Percentiles rank a stretch among this genome's conserved stretches.
phyloP scores from a whole-genome alignment of 1,284 basidiomycete genomes.

The Malassezia slooffiae region DNA sequence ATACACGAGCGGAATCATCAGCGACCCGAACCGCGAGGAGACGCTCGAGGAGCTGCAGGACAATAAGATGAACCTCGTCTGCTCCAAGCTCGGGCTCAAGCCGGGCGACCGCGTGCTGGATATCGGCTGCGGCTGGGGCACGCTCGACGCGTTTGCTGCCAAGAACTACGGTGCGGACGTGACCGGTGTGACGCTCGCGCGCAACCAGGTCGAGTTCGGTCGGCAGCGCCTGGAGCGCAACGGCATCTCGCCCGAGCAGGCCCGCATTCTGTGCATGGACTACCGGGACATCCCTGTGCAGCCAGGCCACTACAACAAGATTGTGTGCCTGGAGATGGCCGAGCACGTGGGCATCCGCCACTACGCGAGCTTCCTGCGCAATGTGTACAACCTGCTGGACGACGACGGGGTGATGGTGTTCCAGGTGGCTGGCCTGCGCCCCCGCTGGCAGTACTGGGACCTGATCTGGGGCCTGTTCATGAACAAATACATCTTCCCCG shows the following conservation, averaged over 20 bases:
- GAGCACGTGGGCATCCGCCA: constrained; percentile 85
- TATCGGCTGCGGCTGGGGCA: constrained; percentile 97
- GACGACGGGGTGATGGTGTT: constrained; percentile 90
- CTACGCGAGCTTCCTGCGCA: constrained; percentile 75
- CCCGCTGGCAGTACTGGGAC: constrained; percentile 93
- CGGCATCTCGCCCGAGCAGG: constrained; percentile 63
- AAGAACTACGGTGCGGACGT: constrained; percentile 94
- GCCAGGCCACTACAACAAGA: constrained; percentile 75
- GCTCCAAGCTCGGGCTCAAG: constrained; percentile 82
- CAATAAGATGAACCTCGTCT: constrained; percentile 91
- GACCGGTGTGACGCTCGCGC: constrained; percentile 84
- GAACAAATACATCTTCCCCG: constrained; percentile 66
- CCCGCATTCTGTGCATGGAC: constrained; percentile 85
- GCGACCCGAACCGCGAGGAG: constrained; percentile 63
- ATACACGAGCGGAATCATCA: constrained; percentile 86
- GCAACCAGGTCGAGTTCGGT: constrained; percentile 84
- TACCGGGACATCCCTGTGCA: constrained; percentile 81
- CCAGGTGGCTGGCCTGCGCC: constrained; percentile 90
- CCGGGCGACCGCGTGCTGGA: constrained; percentile 73
- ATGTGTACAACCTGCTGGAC: constrained; percentile 84
- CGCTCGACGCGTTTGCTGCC: constrained; percentile 80
- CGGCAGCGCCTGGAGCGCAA: constrained; percentile 75
- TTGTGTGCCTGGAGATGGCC: constrained; percentile 95
- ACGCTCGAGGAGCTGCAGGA: constrained; percentile 93
- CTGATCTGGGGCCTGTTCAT: constrained; percentile 66